phyloP scores from a whole-genome alignment of 345 rosid genomes.

The Brassica nigra region DNA sequence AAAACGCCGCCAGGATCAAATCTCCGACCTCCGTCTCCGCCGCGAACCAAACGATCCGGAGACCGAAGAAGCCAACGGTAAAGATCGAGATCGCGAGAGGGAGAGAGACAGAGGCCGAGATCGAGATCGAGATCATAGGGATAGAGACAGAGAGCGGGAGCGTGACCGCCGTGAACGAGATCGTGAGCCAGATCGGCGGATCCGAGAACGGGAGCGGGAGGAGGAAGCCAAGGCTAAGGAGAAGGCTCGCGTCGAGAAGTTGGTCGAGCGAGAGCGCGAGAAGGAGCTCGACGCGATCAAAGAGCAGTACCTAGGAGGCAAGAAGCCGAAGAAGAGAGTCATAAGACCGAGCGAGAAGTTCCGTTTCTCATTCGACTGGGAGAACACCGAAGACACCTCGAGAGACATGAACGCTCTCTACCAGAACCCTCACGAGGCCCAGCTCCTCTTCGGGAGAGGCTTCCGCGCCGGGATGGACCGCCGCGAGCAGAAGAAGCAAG shows the following conservation, averaged over 20 bases:
- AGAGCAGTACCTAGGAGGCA: constrained; percentile 88
- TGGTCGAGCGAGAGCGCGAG: constrained; percentile 74
- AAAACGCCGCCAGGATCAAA: constrained; percentile 74
- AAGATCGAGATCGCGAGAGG: constrained; percentile 37
- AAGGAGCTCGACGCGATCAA: constrained; percentile 84
- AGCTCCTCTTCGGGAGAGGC: constrained; percentile 83
- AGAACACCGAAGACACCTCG: constrained; percentile 87
- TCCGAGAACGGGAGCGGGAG: constrained; percentile 67
- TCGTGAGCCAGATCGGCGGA: constrained; percentile 44
- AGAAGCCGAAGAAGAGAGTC: constrained; percentile 93
- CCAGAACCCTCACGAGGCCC: constrained; percentile 97
- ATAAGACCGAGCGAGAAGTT: constrained; percentile 92
- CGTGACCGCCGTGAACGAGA: constrained; percentile 56
- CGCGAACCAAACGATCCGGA: constrained; percentile 39
- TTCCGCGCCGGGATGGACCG: constrained; percentile 96
- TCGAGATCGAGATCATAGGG: constrained; percentile 47
- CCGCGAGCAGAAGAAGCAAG: constrained; percentile 92
- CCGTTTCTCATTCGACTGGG: constrained; percentile 96
- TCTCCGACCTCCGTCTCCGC: constrained; percentile 50
- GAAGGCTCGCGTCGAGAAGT: constrained; percentile 67
- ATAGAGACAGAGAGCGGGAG: constrained; percentile 46
- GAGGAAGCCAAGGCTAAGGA: constrained; percentile 67
- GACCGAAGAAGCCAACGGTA: constrained; percentile 20
- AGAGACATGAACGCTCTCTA: constrained; percentile 81
- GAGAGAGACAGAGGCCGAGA: constrained; percentile 44